Base-by-base conservation (phyloP, 345 rosid species). In the Atalantia buxifolia region DNA sequence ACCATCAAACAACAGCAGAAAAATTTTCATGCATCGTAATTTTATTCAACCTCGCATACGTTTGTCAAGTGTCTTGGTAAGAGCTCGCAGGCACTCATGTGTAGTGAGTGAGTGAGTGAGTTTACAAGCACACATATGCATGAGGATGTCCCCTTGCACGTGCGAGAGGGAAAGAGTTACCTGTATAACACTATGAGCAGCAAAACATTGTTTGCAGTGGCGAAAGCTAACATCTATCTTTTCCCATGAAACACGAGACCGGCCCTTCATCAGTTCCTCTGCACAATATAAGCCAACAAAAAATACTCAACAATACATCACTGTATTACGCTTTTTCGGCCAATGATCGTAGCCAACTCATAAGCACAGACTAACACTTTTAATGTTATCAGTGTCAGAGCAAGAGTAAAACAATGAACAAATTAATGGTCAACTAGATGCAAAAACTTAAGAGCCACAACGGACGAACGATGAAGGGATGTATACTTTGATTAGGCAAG, bases 131-230 rank as follows among this genome's bases (percentile, higher is more conserved):
- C 19, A 9, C 13, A 40, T 9, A 40, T 9, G 45, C 45, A 40
- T 9, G 4, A 40, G 55, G 21, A 16, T 55, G 45, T 21, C 21
- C 21, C 30, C 0, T 42, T 6, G 25, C 22, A 40, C 0, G 27
- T 9, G 69, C 2, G 70, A 77, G 74, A 73, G 78, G 61, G 78
- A 78, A 70, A 62, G 64, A 82, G 67, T 55, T 38, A 96, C 99
- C 94, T 94, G 99, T 82, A 93, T 97, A 78, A 97, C 84, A 82
- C 94, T 97, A 80, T 97, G 99, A 79, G 99, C 98, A 55, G 96
- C 96, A 81, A 86, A 86, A 78, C 95, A 93, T 86, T 80, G 93
- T 85, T 90, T 86, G 84, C 97, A 83, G 81, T 84, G 77, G 77
- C 90, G 98, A 76, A 97, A 94, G 84, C 98, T 94, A 83, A 93